phyloP scores from a whole-genome alignment of 176 grass and related monocot genomes.

The Avena eriantha region DNA sequence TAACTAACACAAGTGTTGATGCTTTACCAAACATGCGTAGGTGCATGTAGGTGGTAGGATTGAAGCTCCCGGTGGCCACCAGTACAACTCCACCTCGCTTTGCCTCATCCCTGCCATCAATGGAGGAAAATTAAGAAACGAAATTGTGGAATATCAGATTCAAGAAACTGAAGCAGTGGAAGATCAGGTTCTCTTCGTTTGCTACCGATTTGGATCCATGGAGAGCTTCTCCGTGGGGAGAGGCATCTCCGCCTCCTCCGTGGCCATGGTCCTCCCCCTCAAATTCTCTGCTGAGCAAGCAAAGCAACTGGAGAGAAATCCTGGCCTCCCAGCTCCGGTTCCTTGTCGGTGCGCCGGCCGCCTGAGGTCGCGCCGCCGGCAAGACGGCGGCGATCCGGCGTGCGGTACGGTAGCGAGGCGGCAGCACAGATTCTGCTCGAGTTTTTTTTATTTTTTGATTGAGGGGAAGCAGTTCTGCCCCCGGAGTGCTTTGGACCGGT shows the following conservation, averaged over 20 bases:
- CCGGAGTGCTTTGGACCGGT: neutral
- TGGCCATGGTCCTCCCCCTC: neutral
- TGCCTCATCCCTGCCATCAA: conserved; percentile 40
- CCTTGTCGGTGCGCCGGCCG: neutral
- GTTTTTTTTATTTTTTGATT: neutral
- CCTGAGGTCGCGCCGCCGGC: neutral
- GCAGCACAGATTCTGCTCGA: neutral
- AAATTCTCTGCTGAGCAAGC: neutral
- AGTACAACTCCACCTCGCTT: conserved; percentile 48
- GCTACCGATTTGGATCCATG: conserved; percentile 11
- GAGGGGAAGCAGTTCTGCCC: neutral
- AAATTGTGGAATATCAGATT: neutral
- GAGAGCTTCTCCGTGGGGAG: conserved; percentile 43
- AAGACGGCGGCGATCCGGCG: neutral
- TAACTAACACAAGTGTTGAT: neutral
- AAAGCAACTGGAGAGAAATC: neutral
- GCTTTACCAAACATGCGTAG: conserved; percentile 82
- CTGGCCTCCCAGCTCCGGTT: neutral
- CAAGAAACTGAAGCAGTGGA: neutral
- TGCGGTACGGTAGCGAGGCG: neutral
- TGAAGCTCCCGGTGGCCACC: conserved; percentile 86
- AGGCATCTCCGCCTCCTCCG: conserved; percentile 37
- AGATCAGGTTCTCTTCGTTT: neutral
- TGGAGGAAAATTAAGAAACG: conserved; percentile 32
- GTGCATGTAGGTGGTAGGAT: conserved; percentile 96